Evolutionary conservation across 352 stramenopile species (phyloP).

Genomic region (Thalassiosira mediterranea): DNA sequence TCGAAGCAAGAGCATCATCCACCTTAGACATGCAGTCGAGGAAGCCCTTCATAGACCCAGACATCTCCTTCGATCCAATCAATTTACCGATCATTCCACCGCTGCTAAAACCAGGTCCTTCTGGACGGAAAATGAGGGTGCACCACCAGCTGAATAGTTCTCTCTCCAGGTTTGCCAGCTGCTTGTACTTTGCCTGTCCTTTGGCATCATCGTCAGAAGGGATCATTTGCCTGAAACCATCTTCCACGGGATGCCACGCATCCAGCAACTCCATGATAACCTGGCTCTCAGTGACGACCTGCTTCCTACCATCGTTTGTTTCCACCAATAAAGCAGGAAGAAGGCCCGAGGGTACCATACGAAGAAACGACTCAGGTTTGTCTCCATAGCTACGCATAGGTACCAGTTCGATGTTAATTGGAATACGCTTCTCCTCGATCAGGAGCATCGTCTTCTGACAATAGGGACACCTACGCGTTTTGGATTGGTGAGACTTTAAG

Average conservation of each 20-base stretch:
- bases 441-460: slow-evolving; percentile 80
- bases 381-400: slow-evolving; percentile 88
- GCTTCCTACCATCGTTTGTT: slow-evolving; percentile 57
- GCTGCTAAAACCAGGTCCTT: slow-evolving; percentile 48
- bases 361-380: slow-evolving; percentile 84
- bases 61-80: slow-evolving; percentile 54
- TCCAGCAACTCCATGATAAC: slow-evolving; percentile 88
- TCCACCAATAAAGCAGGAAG: slow-evolving; percentile 86
- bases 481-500: too few relatives aligned
- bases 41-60: slow-evolving; percentile 75
- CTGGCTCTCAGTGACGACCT: slow-evolving; percentile 86
- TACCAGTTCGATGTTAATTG: slow-evolving; percentile 87
- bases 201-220: slow-evolving; percentile 47
- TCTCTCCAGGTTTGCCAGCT: slow-evolving; percentile 83
- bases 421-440: slow-evolving; percentile 88
- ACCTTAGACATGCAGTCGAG: slow-evolving; percentile 75
- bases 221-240: slow-evolving; percentile 75
- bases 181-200: slow-evolving; percentile 49
- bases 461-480: slow-evolving; percentile 62
- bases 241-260: slow-evolving; percentile 66
- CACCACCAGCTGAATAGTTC: slow-evolving; percentile 87
- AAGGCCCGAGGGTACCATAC: slow-evolving; percentile 84
- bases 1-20: slow-evolving; percentile 62
- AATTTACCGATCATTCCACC: slow-evolving; percentile 45
- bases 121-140: slow-evolving; percentile 83